Conservation (phyloP, 768 basidiomycete genomes). For the Serendipita sp. region DNA sequence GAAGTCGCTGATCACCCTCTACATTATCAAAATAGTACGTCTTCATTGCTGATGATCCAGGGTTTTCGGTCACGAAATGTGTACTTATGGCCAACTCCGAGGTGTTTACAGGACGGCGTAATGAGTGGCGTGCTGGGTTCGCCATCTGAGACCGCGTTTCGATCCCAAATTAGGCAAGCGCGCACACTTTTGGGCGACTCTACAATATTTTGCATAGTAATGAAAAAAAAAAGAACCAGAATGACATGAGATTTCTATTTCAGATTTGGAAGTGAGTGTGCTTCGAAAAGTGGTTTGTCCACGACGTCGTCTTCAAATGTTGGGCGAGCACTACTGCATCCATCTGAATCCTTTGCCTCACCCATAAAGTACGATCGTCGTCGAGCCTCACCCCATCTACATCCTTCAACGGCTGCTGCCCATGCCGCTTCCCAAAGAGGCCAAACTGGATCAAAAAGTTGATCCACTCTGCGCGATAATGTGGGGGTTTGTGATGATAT, state of each 20-base stretch:
- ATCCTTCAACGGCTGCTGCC: neutral
- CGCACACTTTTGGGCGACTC: no score
- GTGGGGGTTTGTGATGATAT: neutral
- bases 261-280: no score
- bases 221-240: no score
- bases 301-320: neutral
- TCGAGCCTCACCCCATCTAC: neutral
- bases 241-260: no score
- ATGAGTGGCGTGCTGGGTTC: no score
- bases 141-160: no score
- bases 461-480: neutral
- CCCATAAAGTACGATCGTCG: neutral
- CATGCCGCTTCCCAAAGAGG: neutral
- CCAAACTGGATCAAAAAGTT: conserved; percentile 2
- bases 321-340: neutral
- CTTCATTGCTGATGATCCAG: conserved; percentile 51
- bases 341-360: neutral
- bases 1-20: conserved; percentile 65
- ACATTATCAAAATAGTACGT: conserved; percentile 63
- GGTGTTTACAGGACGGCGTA: no score
- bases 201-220: no score
- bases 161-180: no score
- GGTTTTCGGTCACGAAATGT: no score
- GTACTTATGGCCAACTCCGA: no score
- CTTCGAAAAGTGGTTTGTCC: neutral